A percentile compares a stretch with the other conserved stretches of the same genome.
These are phyloP conservation scores for Tolypocladium inflatum DNA, from an alignment of 2,329 filamentous ascomycete genomes.

Conservation along the genomic window DNA sequence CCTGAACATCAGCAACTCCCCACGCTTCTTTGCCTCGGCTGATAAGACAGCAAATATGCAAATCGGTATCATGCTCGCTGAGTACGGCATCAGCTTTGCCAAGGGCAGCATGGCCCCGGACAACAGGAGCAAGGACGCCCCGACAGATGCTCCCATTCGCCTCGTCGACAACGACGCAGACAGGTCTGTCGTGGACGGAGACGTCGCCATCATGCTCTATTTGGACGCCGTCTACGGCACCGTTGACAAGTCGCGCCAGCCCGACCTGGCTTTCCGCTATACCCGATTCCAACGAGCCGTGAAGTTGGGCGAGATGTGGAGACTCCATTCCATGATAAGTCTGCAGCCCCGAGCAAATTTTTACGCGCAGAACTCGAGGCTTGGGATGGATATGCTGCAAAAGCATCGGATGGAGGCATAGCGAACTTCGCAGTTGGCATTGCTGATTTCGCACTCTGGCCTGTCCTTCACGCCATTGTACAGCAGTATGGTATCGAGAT, in stretches of 20 bases:
- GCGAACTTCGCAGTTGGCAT: slow-evolving; percentile 36
- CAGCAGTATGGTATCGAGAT: slow-evolving; percentile 19
- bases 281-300: slow-evolving; percentile 31
- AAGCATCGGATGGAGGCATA: too few relatives aligned
- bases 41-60: slow-evolving; percentile 39
- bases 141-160: slow-evolving; percentile 24
- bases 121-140: slow-evolving; percentile 5
- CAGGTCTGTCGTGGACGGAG: slow-evolving; percentile 37
- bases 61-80: slow-evolving; percentile 39
- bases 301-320: slow-evolving; percentile 12
- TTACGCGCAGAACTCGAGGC: too few relatives aligned
- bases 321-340: too few relatives aligned
- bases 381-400: too few relatives aligned
- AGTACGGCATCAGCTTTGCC: slow-evolving; percentile 35
- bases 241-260: slow-evolving; percentile 11
- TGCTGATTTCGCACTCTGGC: slow-evolving; percentile 49
- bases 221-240: slow-evolving; percentile 43
- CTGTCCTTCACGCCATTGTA: slow-evolving; percentile 39
- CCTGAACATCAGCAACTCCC: slow-evolving; percentile 50
- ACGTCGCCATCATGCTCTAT: slow-evolving; percentile 47
- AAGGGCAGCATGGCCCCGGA: slow-evolving; percentile 27
- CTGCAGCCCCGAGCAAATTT: too few relatives aligned
- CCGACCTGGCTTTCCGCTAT: slow-evolving; percentile 25
- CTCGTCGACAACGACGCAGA: slow-evolving; percentile 45
- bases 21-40: slow-evolving; percentile 39